phyloP scores from a whole-genome alignment of 352 stramenopile genomes.

The Peronosclerospora sorghi region DNA sequence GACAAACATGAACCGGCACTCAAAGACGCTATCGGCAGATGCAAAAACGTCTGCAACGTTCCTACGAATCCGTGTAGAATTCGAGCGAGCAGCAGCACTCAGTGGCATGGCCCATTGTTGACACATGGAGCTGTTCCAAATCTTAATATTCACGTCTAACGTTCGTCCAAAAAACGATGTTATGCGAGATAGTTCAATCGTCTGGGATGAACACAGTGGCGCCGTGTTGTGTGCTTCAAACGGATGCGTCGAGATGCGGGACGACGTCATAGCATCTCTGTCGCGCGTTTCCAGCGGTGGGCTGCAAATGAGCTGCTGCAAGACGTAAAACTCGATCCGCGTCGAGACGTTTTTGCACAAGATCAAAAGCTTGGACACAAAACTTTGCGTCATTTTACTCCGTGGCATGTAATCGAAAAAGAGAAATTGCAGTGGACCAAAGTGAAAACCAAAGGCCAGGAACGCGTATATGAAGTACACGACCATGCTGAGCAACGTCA shows the following conservation, averaged over 20 bases:
- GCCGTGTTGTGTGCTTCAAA: slow-evolving; percentile 7
- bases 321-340: slow-evolving; percentile 39
- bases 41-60: not conserved
- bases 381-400: slow-evolving; percentile 40
- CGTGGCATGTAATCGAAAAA: slow-evolving; percentile 62
- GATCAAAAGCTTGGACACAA: slow-evolving; percentile 29
- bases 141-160: slow-evolving; percentile 42
- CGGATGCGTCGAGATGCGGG: slow-evolving; percentile 12
- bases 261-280: slow-evolving; percentile 23
- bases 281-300: slow-evolving; percentile 27
- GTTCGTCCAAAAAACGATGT: slow-evolving; percentile 45
- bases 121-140: slow-evolving; percentile 63
- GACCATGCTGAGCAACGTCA: slow-evolving; percentile 50
- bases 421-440: slow-evolving; percentile 63
- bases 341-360: slow-evolving; percentile 29
- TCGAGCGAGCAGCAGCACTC: slow-evolving; percentile 12
- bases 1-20: slow-evolving; percentile 56
- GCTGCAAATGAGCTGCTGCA: slow-evolving; percentile 41
- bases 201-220: slow-evolving; percentile 1
- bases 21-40: slow-evolving; percentile 21
- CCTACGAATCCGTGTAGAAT: slow-evolving; percentile 9
- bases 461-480: slow-evolving; percentile 58
- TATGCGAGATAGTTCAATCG: slow-evolving; percentile 26
- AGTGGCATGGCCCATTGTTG: slow-evolving; percentile 29
- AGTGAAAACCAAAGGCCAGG: slow-evolving; percentile 69